Percentiles rank a stretch among this genome's conserved stretches.
Conservation (phyloP, 345 rosid species). For the Salix exigua region DNA sequence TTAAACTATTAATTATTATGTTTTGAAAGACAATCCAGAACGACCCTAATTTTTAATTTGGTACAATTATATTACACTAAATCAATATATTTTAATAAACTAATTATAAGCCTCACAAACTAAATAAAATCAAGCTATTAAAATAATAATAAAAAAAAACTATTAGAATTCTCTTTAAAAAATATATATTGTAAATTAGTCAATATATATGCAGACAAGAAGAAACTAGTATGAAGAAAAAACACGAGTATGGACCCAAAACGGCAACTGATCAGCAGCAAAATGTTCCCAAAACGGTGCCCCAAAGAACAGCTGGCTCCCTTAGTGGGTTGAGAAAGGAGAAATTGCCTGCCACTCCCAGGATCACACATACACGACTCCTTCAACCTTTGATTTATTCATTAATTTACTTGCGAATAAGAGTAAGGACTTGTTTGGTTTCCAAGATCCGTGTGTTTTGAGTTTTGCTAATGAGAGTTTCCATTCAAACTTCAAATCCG, state of each 20-base stretch:
- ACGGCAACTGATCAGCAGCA: neutral
- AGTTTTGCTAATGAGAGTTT: neutral
- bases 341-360: neutral
- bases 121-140: too few species aligned
- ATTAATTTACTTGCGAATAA: neutral
- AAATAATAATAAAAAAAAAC: too few species aligned
- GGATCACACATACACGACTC: neutral
- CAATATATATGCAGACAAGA: too few species aligned
- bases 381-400: constrained; percentile 6
- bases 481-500: constrained; percentile 17
- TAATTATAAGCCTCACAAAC: too few species aligned
- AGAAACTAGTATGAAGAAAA: neutral
- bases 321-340: neutral
- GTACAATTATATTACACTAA: too few species aligned
- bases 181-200: too few species aligned
- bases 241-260: neutral
- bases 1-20: too few species aligned
- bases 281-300: neutral
- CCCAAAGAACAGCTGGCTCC: neutral
- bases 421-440: neutral
- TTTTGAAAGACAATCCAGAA: too few species aligned
- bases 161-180: too few species aligned
- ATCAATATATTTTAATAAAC: too few species aligned
- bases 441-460: neutral
- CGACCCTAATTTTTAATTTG: too few species aligned